Percentiles rank a stretch among this genome's conserved stretches.
These are phyloP conservation scores for Phytophthora hybrid DNA, from an alignment of 352 stramenopile species.

Conservation along the genomic window DNA sequence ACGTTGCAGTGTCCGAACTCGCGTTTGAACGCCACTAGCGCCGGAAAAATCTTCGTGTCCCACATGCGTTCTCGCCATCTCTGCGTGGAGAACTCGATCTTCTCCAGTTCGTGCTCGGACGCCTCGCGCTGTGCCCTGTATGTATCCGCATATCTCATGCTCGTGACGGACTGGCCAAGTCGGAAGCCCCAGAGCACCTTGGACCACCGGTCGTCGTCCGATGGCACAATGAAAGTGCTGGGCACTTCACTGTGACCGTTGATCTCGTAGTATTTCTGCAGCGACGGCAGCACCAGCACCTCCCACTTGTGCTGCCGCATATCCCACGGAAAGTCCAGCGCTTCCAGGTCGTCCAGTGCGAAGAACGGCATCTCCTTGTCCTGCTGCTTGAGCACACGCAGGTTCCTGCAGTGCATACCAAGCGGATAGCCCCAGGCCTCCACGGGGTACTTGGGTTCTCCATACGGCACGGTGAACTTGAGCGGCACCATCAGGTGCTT, in stretches of 20 bases:
- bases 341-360: slow-evolving; percentile 40
- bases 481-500: slow-evolving; percentile 46
- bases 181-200: slow-evolving; percentile 43
- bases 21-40: slow-evolving; percentile 22
- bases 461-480: slow-evolving; percentile 49
- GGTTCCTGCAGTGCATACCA: slow-evolving; percentile 37
- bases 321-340: slow-evolving; percentile 54
- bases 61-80: slow-evolving; percentile 24
- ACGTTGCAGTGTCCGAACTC: slow-evolving; percentile 40
- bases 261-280: slow-evolving; percentile 44
- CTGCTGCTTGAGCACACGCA: slow-evolving; percentile 25
- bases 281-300: slow-evolving; percentile 43
- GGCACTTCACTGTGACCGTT: slow-evolving; percentile 48
- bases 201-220: slow-evolving; percentile 37
- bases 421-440: slow-evolving; percentile 49
- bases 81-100: slow-evolving; percentile 22
- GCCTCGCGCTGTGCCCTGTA: slow-evolving; percentile 23
- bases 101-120: slow-evolving; percentile 20
- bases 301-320: slow-evolving; percentile 49
- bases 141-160: slow-evolving; percentile 32
- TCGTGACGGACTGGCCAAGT: slow-evolving; percentile 57
- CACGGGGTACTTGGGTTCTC: slow-evolving; percentile 38
- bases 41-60: slow-evolving; percentile 39
- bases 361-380: slow-evolving; percentile 29
- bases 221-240: slow-evolving; percentile 44